These are phyloP conservation scores for Mesembryanthemum crystallinum DNA, from an alignment of 148 eudicot genomes.

Conservation along the genomic window DNA sequence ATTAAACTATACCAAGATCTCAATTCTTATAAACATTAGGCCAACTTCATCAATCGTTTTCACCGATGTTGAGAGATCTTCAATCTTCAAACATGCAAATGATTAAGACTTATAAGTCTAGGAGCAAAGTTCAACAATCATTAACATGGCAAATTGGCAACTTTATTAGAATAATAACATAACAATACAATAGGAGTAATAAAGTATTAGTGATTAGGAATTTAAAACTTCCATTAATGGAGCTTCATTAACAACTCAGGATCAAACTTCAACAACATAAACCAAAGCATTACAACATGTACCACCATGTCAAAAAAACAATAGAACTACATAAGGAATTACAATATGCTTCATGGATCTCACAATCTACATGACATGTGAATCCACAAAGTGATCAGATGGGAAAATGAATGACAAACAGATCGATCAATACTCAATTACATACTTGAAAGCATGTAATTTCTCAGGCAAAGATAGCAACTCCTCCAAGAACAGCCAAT, in stretches of 20 bases:
- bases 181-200: no score
- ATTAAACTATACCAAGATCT: no score
- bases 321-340: not conserved
- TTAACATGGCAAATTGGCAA: no score
- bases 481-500: conserved; percentile 16
- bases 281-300: not conserved
- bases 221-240: not conserved
- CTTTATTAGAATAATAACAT: no score
- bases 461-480: conserved; percentile 20
- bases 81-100: no score
- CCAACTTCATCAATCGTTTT: no score
- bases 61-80: no score
- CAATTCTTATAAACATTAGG: no score
- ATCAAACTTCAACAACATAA: not conserved
- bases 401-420: not conserved
- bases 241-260: not conserved
- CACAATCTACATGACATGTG: not conserved
- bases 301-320: not conserved
- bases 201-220: no score
- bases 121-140: no score
- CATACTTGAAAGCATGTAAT: no score
- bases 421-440: not conserved
- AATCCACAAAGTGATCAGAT: not conserved
- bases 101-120: no score
- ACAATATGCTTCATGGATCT: conserved; percentile 2